A percentile compares a stretch with the other conserved stretches of the same genome.
Evolutionary conservation across 2,329 filamentous ascomycete species (phyloP).

Genomic region (Parafenestella ontariensis): DNA sequence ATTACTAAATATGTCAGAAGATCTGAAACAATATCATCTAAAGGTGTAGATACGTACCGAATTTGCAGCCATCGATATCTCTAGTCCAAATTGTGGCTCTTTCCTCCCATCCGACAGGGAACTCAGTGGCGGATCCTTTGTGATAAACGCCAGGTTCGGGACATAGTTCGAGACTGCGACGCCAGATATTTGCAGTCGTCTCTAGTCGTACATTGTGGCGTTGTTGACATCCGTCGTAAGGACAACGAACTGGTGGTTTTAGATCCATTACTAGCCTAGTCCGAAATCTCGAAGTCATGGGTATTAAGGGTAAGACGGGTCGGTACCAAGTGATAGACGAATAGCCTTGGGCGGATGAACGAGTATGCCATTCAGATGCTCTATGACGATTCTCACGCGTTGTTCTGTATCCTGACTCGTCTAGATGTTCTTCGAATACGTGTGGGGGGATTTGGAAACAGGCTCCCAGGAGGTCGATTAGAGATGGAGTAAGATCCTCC

Average conservation of each 20-base stretch:
- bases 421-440: conserved; percentile 22
- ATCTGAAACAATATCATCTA: neutral
- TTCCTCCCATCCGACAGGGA: conserved; percentile 19
- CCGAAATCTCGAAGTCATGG: conserved; percentile 5
- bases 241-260: conserved; percentile 3
- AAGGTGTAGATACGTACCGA: conserved; percentile 2
- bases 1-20: conserved; percentile 7
- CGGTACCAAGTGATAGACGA: conserved; percentile 19
- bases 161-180: conserved; percentile 12
- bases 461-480: conserved; percentile 18
- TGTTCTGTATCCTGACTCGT: conserved; percentile 14
- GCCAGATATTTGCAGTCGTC: conserved; percentile 14
- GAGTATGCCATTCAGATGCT: conserved; percentile 3
- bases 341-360: conserved; percentile 9
- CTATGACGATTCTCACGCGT: neutral
- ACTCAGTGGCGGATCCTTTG: conserved; percentile 10
- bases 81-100: conserved; percentile 15
- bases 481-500: conserved; percentile 16
- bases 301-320: conserved; percentile 7
- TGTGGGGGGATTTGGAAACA: conserved; percentile 24
- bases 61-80: conserved; percentile 9
- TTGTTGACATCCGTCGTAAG: conserved; percentile 1
- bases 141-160: conserved; percentile 10
- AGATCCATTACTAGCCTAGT: conserved; percentile 3
- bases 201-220: conserved; percentile 1